Evolutionary conservation across 768 basidiomycete genomes (phyloP).

Genomic region (Suillus subaureus): DNA sequence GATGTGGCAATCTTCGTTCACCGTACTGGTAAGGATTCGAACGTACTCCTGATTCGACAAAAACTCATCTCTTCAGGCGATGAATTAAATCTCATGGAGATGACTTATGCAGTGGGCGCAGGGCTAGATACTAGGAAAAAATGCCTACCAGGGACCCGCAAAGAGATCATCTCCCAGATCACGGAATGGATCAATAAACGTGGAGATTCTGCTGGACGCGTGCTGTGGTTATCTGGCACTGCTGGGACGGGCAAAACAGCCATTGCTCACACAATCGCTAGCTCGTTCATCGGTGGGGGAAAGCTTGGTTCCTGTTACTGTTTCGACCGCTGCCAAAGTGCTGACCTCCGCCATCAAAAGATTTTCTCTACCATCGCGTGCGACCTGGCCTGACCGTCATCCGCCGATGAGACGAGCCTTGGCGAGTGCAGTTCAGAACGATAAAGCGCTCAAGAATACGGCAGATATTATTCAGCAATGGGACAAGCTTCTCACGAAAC

Average conservation of each 20-base stretch:
- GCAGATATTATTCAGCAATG: slow-evolving; percentile 15
- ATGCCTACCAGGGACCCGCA: slow-evolving; percentile 8
- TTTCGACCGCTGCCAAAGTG: slow-evolving; percentile 12
- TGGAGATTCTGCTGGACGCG: neutral
- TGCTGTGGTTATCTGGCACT: slow-evolving; percentile 6
- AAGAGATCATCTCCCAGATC: slow-evolving; percentile 1
- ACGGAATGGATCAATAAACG: neutral
- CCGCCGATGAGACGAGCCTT: slow-evolving; percentile 7
- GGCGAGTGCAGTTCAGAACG: neutral
- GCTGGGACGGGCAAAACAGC: slow-evolving; percentile 30
- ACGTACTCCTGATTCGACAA: neutral
- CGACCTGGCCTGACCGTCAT: slow-evolving; percentile 23
- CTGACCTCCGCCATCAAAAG: slow-evolving; percentile 10
- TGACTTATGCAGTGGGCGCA: slow-evolving; percentile 6
- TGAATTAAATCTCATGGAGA: neutral
- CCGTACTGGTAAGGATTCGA: slow-evolving; percentile 8
- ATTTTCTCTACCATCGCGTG: slow-evolving; percentile 20
- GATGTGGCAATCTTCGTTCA: neutral
- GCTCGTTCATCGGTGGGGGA: slow-evolving; percentile 10
- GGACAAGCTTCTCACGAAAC: slow-evolving; percentile 19
- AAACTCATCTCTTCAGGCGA: neutral
- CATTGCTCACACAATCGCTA: slow-evolving; percentile 12
- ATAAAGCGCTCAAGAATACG: slow-evolving; percentile 7
- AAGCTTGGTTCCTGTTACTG: slow-evolving; percentile 17
- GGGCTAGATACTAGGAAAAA: slow-evolving; percentile 6